phyloP scores from a whole-genome alignment of 768 basidiomycete species.

The Chlorophyllum brunneum region DNA sequence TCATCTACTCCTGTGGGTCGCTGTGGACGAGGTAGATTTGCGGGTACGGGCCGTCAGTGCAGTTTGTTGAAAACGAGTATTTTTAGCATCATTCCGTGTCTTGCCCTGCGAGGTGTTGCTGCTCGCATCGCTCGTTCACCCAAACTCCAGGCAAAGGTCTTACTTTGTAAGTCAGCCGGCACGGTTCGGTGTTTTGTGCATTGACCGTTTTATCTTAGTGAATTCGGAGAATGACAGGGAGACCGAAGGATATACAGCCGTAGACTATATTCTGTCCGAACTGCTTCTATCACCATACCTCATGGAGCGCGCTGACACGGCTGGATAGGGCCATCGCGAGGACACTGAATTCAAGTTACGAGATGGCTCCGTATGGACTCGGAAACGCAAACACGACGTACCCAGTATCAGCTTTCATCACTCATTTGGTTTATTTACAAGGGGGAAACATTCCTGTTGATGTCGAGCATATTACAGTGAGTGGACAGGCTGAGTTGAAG shows the following conservation, averaged over 20 bases:
- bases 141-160: constrained; percentile 70
- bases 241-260: constrained; percentile 79
- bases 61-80: neutral
- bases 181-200: neutral
- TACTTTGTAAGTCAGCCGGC: constrained; percentile 65
- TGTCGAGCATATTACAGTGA: constrained; percentile 53
- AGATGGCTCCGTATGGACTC: constrained; percentile 47
- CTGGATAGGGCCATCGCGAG: constrained; percentile 55
- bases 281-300: neutral
- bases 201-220: constrained; percentile 40
- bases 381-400: constrained; percentile 61
- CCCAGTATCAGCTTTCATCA: constrained; percentile 77
- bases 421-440: constrained; percentile 77
- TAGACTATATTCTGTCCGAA: constrained; percentile 75
- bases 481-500: constrained; percentile 21
- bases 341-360: constrained; percentile 65
- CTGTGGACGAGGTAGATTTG: constrained; percentile 80
- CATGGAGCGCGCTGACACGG: neutral
- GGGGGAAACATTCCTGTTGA: constrained; percentile 64
- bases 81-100: constrained; percentile 82
- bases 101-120: constrained; percentile 80
- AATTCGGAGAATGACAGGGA: constrained; percentile 89
- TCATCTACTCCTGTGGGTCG: constrained; percentile 93
- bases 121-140: constrained; percentile 70
- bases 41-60: neutral